Evolutionary conservation across 305 asterid genomes (phyloP).

Genomic region (Rubia balearica): DNA sequence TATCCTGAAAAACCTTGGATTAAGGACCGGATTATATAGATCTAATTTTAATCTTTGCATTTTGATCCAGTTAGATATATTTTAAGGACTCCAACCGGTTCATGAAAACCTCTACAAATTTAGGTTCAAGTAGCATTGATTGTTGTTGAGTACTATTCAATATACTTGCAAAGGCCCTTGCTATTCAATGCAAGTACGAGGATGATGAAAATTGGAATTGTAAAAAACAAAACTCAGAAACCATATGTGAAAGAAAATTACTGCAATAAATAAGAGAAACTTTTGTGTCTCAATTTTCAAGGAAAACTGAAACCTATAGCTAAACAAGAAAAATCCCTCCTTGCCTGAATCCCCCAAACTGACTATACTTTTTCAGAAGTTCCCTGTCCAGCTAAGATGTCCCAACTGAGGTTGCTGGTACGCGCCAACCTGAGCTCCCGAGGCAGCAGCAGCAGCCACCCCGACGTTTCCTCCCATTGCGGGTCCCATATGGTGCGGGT

Average conservation of each 20-base stretch:
- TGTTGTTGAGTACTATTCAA: no score
- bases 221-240: not conserved
- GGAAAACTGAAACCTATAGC: constrained; percentile 17
- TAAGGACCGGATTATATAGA: no score
- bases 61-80: no score
- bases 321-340: constrained; percentile 12
- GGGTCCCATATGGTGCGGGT: constrained; percentile 77
- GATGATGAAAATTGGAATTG: no score
- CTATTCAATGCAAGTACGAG: no score
- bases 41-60: no score
- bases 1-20: no score
- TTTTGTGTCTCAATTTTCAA: constrained; percentile 14
- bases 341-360: constrained; percentile 6
- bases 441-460: constrained; percentile 59
- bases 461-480: constrained; percentile 74
- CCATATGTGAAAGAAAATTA: constrained; percentile 2
- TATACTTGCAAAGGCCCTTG: no score
- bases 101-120: no score
- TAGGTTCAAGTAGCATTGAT: no score
- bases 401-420: constrained; percentile 94
- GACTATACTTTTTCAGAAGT: constrained; percentile 41
- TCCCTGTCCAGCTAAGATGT: constrained; percentile 83
- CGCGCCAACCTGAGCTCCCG: constrained; percentile 77
- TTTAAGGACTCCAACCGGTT: no score
- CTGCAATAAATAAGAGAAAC: constrained; percentile 13